A percentile compares a stretch with the other conserved stretches of the same genome.
Evolutionary conservation across 75 land plant genomes (phyloP).

Genomic region (Azolla pinnata): DNA sequence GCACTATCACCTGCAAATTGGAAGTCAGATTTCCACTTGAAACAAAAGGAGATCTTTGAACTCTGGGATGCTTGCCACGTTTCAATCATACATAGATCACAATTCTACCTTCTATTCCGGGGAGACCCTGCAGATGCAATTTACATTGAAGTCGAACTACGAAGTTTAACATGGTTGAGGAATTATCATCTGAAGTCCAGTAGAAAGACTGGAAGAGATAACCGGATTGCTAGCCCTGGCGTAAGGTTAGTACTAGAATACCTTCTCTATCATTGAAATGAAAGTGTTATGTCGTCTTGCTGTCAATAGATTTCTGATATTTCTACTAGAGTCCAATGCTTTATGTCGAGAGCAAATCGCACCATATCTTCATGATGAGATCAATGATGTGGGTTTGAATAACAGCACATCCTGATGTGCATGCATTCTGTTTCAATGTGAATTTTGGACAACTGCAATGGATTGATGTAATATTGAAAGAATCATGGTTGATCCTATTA

Average conservation of each 20-base stretch:
- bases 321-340: neutral
- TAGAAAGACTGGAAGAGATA: constrained; percentile 12
- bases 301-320: too few relatives aligned
- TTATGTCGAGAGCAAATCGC: neutral
- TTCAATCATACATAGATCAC: constrained; percentile 48
- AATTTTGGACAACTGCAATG: too few relatives aligned
- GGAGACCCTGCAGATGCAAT: constrained; percentile 69
- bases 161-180: constrained; percentile 51
- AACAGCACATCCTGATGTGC: too few relatives aligned
- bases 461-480: too few relatives aligned
- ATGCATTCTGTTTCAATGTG: too few relatives aligned
- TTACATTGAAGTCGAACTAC: constrained; percentile 70
- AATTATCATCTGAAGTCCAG: constrained; percentile 9
- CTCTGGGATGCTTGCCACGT: constrained; percentile 87
- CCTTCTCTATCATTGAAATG: too few relatives aligned
- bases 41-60: constrained; percentile 10
- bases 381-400: too few relatives aligned
- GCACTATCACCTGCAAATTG: constrained; percentile 46
- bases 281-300: too few relatives aligned
- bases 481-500: too few relatives aligned
- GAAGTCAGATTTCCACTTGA: constrained; percentile 37
- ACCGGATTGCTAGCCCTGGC: constrained; percentile 14
- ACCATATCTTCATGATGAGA: neutral
- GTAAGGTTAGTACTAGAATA: constrained; percentile 44
- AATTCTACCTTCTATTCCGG: constrained; percentile 61